Percentiles rank a stretch among this genome's conserved stretches.
phyloP scores from a whole-genome alignment of 2,329 filamentous ascomycete species.

The Aspergillus japonicus region DNA sequence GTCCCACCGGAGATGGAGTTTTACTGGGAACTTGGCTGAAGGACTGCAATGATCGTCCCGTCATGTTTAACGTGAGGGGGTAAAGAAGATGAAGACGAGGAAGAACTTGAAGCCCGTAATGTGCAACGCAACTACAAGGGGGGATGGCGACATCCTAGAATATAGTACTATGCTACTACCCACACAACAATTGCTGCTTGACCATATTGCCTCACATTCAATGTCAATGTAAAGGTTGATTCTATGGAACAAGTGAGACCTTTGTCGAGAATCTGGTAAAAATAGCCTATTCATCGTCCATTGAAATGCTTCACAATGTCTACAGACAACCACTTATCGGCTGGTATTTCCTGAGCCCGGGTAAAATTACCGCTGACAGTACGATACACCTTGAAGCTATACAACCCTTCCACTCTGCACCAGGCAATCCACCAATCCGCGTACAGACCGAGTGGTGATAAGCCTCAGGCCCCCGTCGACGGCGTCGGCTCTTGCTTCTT shows the following conservation, averaged over 20 bases:
- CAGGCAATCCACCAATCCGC: constrained; percentile 8
- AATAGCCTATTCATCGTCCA: background rate
- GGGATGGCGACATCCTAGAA: background rate
- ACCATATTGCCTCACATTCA: too few relatives aligned
- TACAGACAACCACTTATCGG: too few relatives aligned
- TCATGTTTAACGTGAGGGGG: background rate
- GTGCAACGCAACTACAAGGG: background rate
- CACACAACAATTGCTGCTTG: too few relatives aligned
- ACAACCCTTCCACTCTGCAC: constrained; percentile 1
- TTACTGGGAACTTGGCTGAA: too few relatives aligned
- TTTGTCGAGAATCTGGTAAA: background rate
- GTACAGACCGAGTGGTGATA: constrained; percentile 2
- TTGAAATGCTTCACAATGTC: too few relatives aligned
- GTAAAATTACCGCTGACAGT: background rate
- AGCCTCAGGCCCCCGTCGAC: constrained; percentile 5
- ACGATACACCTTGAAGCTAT: too few relatives aligned
- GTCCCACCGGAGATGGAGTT: background rate
- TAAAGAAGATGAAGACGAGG: background rate
- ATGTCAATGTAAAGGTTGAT: background rate
- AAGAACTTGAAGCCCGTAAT: background rate
- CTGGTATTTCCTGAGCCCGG: background rate
- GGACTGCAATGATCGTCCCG: too few relatives aligned
- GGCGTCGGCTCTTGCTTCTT: background rate
- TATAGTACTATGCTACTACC: too few relatives aligned
- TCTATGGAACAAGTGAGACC: background rate